Conservation (phyloP, 495 filamentous ascomycete genomes). For the Endocarpon pusillum region DNA sequence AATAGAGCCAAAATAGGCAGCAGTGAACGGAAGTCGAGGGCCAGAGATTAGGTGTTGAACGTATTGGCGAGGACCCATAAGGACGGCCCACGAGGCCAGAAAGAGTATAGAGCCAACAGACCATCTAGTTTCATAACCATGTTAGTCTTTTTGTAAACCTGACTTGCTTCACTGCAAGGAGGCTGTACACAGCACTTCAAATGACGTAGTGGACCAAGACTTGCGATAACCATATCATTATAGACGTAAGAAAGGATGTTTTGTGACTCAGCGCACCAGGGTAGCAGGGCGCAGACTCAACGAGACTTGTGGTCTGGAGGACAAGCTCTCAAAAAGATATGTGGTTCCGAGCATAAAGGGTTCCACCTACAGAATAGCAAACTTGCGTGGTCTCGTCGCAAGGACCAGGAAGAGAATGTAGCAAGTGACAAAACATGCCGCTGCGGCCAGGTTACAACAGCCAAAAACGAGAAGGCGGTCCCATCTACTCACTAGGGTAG, state of each 20-base stretch:
- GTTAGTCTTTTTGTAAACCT: background rate
- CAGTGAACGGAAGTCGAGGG: conserved; percentile 80
- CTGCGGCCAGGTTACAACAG: conserved; percentile 78
- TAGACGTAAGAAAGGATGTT: no score
- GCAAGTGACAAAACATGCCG: conserved; percentile 81
- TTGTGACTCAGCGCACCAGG: no score
- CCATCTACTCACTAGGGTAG: conserved; percentile 76
- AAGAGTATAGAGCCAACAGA: conserved; percentile 83
- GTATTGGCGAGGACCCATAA: conserved; percentile 80
- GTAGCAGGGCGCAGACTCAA: no score
- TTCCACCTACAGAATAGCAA: conserved; percentile 84
- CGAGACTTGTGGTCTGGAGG: no score
- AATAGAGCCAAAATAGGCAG: conserved; percentile 93
- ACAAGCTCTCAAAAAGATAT: no score
- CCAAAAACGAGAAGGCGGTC: conserved; percentile 85
- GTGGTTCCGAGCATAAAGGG: no score
- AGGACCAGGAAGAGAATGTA: conserved; percentile 77
- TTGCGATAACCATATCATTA: no score
- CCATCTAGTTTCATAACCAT: conserved; percentile 46
- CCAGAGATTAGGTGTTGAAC: conserved; percentile 70
- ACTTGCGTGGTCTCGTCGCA: conserved; percentile 68
- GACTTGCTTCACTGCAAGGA: no score
- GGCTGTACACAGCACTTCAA: no score
- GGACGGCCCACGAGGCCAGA: conserved; percentile 78
- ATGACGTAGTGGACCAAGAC: no score